Conservation (phyloP, 345 rosid species). For the Linum lewisii region DNA sequence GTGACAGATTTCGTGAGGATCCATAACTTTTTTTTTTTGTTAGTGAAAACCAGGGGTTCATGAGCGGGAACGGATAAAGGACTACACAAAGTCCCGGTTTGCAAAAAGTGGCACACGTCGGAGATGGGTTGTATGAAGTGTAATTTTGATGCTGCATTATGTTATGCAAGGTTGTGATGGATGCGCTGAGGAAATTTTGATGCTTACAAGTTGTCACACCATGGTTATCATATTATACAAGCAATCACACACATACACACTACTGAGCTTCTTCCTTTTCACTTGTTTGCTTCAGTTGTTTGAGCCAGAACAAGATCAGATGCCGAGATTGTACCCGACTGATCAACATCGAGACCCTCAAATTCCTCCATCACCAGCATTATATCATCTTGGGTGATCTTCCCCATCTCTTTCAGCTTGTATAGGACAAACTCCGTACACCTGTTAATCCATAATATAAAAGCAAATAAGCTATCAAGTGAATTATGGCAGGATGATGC, state of each 20-base stretch:
- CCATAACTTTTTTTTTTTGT: no score
- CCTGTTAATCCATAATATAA: constrained; percentile 20
- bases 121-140: no score
- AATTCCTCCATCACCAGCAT: constrained; percentile 51
- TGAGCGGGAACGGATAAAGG: no score
- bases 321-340: constrained; percentile 35
- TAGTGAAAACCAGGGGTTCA: no score
- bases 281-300: constrained; percentile 12
- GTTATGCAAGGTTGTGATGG: no score
- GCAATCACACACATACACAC: neutral
- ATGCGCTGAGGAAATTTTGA: no score
- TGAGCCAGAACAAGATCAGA: constrained; percentile 36
- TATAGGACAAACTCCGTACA: constrained; percentile 58
- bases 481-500: no score
- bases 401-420: constrained; percentile 86
- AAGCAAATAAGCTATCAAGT: neutral
- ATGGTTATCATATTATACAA: neutral
- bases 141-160: no score
- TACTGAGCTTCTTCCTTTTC: neutral
- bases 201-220: neutral
- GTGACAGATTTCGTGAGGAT: no score
- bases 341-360: constrained; percentile 60
- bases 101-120: no score
- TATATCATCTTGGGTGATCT: constrained; percentile 66
- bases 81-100: no score